phyloP scores from a whole-genome alignment of 2,329 filamentous ascomycete species.

The Xylariaceae sp. region DNA sequence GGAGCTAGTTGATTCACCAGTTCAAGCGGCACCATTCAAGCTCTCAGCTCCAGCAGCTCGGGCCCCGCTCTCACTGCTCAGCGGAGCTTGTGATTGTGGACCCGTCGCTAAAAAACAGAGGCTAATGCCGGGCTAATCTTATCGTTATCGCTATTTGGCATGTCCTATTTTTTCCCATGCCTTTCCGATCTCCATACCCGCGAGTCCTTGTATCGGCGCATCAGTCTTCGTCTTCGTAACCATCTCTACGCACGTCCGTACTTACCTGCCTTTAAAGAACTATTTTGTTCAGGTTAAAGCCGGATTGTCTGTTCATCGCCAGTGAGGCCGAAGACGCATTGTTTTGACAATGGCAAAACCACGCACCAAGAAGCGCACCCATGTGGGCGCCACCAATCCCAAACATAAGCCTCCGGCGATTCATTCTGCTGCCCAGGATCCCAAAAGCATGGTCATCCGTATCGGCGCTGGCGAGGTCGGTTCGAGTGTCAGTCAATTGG shows the following conservation, averaged over 20 bases:
- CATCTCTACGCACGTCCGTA: background rate
- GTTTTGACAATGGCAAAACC: constrained; percentile 64
- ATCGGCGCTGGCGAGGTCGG: constrained; percentile 93
- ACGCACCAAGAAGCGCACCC: constrained; percentile 85
- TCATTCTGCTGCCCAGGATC: constrained; percentile 62
- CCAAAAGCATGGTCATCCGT: constrained; percentile 98
- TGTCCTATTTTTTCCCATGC: background rate
- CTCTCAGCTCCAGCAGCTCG: too few relatives aligned
- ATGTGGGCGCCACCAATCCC: constrained; percentile 62
- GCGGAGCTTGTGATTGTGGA: background rate
- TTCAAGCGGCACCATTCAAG: too few relatives aligned
- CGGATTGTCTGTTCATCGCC: background rate
- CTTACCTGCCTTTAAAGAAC: background rate
- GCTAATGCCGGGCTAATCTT: background rate
- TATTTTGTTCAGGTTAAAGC: background rate
- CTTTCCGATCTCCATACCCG: background rate
- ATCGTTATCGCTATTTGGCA: constrained; percentile 2
- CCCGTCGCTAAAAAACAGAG: background rate
- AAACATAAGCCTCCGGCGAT: constrained; percentile 51
- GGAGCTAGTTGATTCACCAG: too few relatives aligned
- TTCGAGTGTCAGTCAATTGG: constrained; percentile 83
- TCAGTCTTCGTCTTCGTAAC: too few relatives aligned
- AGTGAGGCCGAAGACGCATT: background rate
- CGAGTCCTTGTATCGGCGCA: constrained; percentile 21
- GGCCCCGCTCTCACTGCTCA: too few relatives aligned